Evolutionary conservation across 208 protist species (phyloP).

Genomic region (Leishmania tarentolae): DNA sequence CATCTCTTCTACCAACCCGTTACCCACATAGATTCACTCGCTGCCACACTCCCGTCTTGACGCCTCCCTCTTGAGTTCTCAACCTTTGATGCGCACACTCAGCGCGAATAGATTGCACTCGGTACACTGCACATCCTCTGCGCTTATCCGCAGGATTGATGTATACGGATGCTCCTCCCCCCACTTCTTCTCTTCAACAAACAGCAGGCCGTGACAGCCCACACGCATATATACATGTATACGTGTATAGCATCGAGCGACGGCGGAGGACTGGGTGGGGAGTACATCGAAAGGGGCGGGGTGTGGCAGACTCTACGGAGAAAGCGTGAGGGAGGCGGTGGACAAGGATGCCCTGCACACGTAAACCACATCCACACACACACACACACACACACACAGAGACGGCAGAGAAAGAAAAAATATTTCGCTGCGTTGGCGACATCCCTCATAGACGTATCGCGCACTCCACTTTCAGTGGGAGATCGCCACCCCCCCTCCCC

Average conservation of each 20-base stretch:
- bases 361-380: not conserved
- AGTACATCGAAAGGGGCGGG: not conserved
- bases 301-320: not conserved
- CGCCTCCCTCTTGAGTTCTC: not conserved
- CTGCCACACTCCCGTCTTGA: not conserved
- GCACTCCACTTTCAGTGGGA: not conserved
- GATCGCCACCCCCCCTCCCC: not conserved
- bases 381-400: conserved; percentile 9
- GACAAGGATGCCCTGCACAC: not conserved
- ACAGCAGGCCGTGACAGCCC: not conserved
- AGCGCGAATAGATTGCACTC: not conserved
- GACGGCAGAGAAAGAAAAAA: not conserved
- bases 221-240: not conserved
- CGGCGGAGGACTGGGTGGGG: not conserved
- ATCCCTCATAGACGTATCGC: too few species aligned
- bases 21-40: not conserved
- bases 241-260: not conserved
- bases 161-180: not conserved
- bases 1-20: not conserved
- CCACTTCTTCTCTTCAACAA: too few species aligned
- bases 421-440: not conserved
- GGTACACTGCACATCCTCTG: not conserved
- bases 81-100: not conserved
- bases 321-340: not conserved
- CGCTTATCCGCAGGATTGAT: not conserved